Base-by-base conservation (phyloP, 805 yeast species). In the Suhomyces xylopsoci region DNA sequence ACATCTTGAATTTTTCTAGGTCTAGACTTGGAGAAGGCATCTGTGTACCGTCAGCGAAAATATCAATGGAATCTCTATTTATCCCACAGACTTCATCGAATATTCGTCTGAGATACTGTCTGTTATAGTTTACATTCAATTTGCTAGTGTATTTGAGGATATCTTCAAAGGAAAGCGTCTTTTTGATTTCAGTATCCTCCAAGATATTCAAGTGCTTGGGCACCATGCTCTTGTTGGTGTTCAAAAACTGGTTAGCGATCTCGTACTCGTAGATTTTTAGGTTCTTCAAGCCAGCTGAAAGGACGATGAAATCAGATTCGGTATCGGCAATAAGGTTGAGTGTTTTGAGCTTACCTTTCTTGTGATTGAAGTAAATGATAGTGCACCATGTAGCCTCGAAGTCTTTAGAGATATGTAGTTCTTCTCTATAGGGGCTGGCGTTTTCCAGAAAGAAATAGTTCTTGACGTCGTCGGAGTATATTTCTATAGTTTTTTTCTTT, bases 341-440 rank as follows among this genome's bases (percentile, higher is more conserved):
- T 0, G 92, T 88, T 60, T 90, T 88, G 45, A 90, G 72, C 63
- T 87, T 88, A 49, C 81, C 76, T 51, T 80, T 83, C 5, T 81
- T 74, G 6, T 79, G 76, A 56, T 82, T 79, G 52, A 77, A 81
- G 63, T 90, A 93, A 10, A 90, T 82, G 30, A 93, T 80, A 0
- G 96, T 85, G 0, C 90, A 78, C 99, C 99, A 93, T 7, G 81
- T 68, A 10, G 76, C 73, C 44, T 83, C 82, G 50, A 79, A 81
- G 48, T 86, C 90, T 34, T 82, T 72, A 1, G 91, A 81, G 1
- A 90, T 80, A 36, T 87, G 84, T 58, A 89, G 81, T 66, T 91
- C 96, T 63, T 92, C 97, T 55, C 97, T 72, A 64, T 91, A 93
- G 58, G 90, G 89, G 34, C 81, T 79, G 1, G 97, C 97, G 60